phyloP scores from a whole-genome alignment of 2,329 filamentous ascomycete genomes.

The Fusarium brevicatenulatum region DNA sequence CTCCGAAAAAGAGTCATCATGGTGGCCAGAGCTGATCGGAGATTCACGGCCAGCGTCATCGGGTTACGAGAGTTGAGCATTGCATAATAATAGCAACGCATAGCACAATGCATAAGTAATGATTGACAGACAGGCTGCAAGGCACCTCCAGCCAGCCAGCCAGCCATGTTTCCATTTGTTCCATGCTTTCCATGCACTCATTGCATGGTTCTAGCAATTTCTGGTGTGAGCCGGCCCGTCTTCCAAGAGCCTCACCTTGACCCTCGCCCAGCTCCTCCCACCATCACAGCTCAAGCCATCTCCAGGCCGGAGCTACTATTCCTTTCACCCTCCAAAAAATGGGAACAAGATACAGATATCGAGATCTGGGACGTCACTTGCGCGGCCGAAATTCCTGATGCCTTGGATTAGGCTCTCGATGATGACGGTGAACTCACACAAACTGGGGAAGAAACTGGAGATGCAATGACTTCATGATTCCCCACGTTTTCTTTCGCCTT shows the following conservation, averaged over 20 bases:
- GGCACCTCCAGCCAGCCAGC: constrained; percentile 8
- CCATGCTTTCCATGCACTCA: constrained; percentile 22
- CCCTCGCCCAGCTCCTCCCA: constrained; percentile 28
- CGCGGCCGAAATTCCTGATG: constrained; percentile 5
- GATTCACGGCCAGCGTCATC: constrained; percentile 10
- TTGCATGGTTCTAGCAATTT: constrained; percentile 36
- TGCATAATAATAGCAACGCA: background rate
- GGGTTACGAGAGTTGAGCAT: constrained; percentile 12
- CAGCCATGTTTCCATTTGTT: background rate
- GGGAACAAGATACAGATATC: constrained; percentile 28
- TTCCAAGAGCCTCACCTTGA: constrained; percentile 24
- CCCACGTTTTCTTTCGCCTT: constrained; percentile 31
- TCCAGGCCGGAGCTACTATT: constrained; percentile 25
- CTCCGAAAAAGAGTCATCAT: constrained; percentile 7
- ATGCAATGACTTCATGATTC: constrained; percentile 41
- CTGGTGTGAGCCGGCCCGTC: constrained; percentile 41
- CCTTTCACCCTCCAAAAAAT: constrained; percentile 25
- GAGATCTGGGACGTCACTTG: constrained; percentile 37
- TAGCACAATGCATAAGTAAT: background rate
- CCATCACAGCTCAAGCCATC: constrained; percentile 15
- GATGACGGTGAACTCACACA: constrained; percentile 8
- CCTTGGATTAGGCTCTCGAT: constrained; percentile 16
- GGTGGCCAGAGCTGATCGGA: constrained; percentile 7
- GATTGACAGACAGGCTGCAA: constrained; percentile 24
- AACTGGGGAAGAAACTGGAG: constrained; percentile 36